Evolutionary conservation across 192 early-diverging fungal species (phyloP), one percentile per base, ranked within the genome.

Genomic region (Coemansia sp.): DNA sequence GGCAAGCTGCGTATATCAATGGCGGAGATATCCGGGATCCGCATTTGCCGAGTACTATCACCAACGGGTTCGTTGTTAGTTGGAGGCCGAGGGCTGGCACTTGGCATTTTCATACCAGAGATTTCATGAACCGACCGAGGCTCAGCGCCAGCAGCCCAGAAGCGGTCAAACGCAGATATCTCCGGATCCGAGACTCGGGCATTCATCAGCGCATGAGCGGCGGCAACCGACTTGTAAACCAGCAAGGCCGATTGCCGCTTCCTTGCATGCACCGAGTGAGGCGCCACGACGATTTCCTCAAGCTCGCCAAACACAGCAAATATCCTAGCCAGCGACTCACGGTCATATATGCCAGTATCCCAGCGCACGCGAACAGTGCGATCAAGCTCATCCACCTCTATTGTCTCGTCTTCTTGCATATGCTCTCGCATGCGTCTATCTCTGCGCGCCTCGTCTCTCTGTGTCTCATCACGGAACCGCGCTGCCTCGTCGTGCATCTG

Each of bases 201-300:
- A 40, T 61, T 55, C 74, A 82, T 71, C 64, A 82, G 68, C 32
- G 74, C 67, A 41, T 76, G 79, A 10, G 79, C 79, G 9, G 79
- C 67, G 1, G 70, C 70, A 48, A 76, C 41, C 17, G 79, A 74
- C 7, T 59, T 48, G 50, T 76, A 82, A 19, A 82, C 79, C 20
- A 82, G 22, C 40, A 82, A 61, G 4, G 79, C 79, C 44, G 79
- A 74, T 13, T 45, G 61, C 36, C 45, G 74, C 40, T 36, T 51
- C 17, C 61, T 46, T 32, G 50, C 44, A 68, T 61, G 53, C 3
- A 22, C 64, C 4, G 74, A 69, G 22, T 27, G 51, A 4, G 51
- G 13, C 22, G 79, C 79, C 27, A 82, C 51, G 2, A 76, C 79
- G 3, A 82, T 68, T 45, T 82, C 79, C 48, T 82, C 79, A 8